Conservation (phyloP, 768 basidiomycete species). For the Lactarius trivialis region DNA sequence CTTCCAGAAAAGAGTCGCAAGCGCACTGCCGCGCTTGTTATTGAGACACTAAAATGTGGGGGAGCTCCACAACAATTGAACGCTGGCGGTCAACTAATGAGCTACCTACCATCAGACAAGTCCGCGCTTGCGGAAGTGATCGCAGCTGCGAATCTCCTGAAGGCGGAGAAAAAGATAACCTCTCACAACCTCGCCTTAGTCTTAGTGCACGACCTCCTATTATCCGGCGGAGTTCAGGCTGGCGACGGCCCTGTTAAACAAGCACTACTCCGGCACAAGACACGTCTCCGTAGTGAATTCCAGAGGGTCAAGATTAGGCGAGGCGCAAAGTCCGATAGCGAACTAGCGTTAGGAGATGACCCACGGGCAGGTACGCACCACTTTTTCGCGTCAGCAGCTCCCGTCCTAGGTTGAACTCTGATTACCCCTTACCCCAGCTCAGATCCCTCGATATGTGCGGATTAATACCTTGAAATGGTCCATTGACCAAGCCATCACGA, state of each 20-base stretch:
- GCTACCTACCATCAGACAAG: conserved; percentile 51
- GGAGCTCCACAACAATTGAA: not conserved
- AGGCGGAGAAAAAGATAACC: conserved; percentile 71
- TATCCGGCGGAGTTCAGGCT: conserved; percentile 81
- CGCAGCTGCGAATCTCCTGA: conserved; percentile 55
- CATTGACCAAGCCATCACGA: conserved; percentile 52
- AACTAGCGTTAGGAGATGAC: conserved; percentile 58
- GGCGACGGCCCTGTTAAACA: conserved; percentile 88
- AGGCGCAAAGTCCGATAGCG: conserved; percentile 56
- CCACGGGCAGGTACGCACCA: conserved; percentile 50
- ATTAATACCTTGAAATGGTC: conserved; percentile 72
- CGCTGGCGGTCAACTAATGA: not conserved
- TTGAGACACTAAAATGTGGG: conserved; percentile 92
- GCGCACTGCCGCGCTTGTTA: conserved; percentile 78
- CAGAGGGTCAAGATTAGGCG: conserved; percentile 75
- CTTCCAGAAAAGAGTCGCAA: conserved; percentile 71
- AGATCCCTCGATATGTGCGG: conserved; percentile 79
- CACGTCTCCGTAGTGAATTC: conserved; percentile 80
- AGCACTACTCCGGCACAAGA: conserved; percentile 82
- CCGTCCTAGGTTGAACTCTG: conserved; percentile 1
- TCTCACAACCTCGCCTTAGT: conserved; percentile 74
- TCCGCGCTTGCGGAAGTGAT: conserved; percentile 67
- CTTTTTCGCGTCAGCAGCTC: not conserved
- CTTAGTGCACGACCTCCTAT: conserved; percentile 84
- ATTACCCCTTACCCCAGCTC: conserved; percentile 35